Conservation (phyloP, 208 protist genomes). For the Crithidia fasciculata region DNA sequence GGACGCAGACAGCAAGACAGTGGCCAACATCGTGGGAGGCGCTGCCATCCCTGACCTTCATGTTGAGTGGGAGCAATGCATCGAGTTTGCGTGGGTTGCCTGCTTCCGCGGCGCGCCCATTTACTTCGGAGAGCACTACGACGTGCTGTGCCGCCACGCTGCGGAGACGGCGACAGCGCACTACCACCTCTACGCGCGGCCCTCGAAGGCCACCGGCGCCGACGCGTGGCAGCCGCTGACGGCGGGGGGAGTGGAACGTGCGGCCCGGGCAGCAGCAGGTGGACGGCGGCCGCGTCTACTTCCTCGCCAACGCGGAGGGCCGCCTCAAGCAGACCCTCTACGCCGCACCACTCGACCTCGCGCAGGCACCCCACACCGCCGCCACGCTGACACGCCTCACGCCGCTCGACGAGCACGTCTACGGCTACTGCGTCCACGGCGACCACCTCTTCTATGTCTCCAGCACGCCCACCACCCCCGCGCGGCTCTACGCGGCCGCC, state of each 20-base stretch:
- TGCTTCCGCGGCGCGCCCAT: conserved; percentile 50
- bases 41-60: conserved; percentile 14
- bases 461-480: conserved; percentile 43
- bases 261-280: conserved; percentile 29
- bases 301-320: conserved; percentile 67
- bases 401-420: conserved; percentile 55
- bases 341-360: conserved; percentile 43
- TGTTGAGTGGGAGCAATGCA: conserved; percentile 60
- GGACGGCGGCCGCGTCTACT: conserved; percentile 45
- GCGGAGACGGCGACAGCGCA: conserved; percentile 61
- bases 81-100: conserved; percentile 85
- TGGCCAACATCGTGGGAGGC: conserved; percentile 19
- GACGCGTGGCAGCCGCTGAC: conserved; percentile 70
- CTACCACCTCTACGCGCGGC: conserved; percentile 67
- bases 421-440: conserved; percentile 50
- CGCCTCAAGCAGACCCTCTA: conserved; percentile 63
- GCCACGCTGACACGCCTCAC: conserved; percentile 48
- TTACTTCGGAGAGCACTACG: conserved; percentile 49
- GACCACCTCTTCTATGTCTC: conserved; percentile 61
- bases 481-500: conserved; percentile 46
- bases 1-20: conserved; percentile 18
- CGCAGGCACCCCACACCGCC: conserved; percentile 21
- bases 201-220: conserved; percentile 1
- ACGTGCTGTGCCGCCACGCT: conserved; percentile 67
- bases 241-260: conserved; percentile 78